These are phyloP conservation scores for Mycena indigotica DNA, from an alignment of 768 basidiomycete genomes.

Conservation along the genomic window DNA sequence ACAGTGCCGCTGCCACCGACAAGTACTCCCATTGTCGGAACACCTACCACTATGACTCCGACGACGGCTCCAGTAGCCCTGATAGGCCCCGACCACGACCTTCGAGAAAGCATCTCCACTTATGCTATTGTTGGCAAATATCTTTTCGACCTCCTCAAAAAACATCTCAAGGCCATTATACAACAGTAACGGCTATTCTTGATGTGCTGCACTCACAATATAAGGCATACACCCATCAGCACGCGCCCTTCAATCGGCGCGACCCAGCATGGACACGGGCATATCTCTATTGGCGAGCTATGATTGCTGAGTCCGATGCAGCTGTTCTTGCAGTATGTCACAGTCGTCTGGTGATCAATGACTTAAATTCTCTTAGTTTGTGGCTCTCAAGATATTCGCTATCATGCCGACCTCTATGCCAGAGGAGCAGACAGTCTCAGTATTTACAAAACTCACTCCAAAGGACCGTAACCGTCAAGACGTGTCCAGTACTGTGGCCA, in stretches of 20 bases:
- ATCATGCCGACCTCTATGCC: slow-evolving; percentile 3
- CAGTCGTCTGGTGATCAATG: neutral
- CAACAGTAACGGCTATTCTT: neutral
- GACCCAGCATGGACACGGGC: neutral
- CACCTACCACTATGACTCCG: neutral
- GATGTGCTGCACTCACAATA: neutral
- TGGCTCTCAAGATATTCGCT: neutral
- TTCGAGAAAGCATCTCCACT: neutral
- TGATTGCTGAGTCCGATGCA: neutral
- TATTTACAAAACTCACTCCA: neutral
- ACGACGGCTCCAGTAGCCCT: neutral
- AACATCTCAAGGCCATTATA: neutral
- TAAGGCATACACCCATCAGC: neutral
- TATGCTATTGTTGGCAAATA: neutral
- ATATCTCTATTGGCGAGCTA: neutral
- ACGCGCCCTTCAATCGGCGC: neutral
- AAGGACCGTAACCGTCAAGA: neutral
- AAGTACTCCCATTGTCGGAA: neutral
- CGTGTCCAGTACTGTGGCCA: neutral
- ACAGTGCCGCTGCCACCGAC: too few species aligned
- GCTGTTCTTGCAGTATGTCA: neutral
- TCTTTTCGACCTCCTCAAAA: neutral
- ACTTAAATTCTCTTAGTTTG: neutral
- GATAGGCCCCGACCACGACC: neutral
- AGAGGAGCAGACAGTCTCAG: slow-evolving; percentile 2